Evolutionary conservation across 2,329 filamentous ascomycete species (phyloP), one percentile per base, ranked within the genome.

Genomic region (Paracamarosporium sp.): DNA sequence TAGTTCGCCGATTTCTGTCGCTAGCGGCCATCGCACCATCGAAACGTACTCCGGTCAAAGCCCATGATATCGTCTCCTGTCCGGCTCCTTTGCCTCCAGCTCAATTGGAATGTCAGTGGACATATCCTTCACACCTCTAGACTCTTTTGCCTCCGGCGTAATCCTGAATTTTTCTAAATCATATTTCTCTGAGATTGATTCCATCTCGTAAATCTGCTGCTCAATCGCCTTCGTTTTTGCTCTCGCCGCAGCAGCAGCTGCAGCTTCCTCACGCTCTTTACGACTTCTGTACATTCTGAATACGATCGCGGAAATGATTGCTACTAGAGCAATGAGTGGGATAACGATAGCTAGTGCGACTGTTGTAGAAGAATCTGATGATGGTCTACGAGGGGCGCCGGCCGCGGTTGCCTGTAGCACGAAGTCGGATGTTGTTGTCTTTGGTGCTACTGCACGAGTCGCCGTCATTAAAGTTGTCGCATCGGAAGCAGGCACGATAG

Each of bases 251-350:
- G 17, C 33, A n/a, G 33, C 24, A 15, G 47, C 47, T 13, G 33
- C 33, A 28, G 47, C 47, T 38, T 50, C 47, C 47, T 50, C 47
- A 12, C 47, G 47, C 47, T 50, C 47, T 15, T 50, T 50, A 22
- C 47, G 47, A 24, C 13, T 50, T 33, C 47, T 36, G 15, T 50
- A 50, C 47, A 50, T 50, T n/a, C 47, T 33, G 33, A 50, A 50
- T 7, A 40, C 47, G 22, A 50, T 50, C n/a, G 31, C 33, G 3
- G 47, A 38, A 17, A 40, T 38, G 33, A 50, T 17, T 2, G 24
- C 33, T 15, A 50, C 20, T 24, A 50, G 33, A 7, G 47, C 28
- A 24, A 50, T 5, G n/a, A 50, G 47, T 17, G 47, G 47, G 11
- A 50, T 17, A 11, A 50, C 33, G 24, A 50, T 40, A n/a, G 47